Base-by-base conservation (phyloP, 441 rosid species). In the Syzygium malaccense region DNA sequence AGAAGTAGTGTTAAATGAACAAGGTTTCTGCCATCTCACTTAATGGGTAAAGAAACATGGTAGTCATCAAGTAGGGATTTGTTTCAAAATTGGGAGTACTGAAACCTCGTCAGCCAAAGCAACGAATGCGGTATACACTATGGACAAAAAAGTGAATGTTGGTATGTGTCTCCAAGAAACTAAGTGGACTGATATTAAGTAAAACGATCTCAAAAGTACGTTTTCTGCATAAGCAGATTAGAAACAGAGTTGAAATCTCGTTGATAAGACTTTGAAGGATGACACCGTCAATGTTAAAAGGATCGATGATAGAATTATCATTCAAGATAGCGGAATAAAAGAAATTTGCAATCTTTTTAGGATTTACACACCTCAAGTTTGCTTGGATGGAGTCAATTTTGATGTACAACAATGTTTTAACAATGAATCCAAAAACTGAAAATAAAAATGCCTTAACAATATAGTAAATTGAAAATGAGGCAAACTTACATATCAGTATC, bases 401-500 rank as follows among this genome's bases (percentile, higher is more conserved):
- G 83, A 75, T 75, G 51, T 12, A 41, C 54, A 26, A 80, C 78
- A 80, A 54, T 41, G 85, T 26, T 30, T 25, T 37, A 58, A 25
- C 14, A 26, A 85, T 79, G 87, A 64, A 78, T 64, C 55, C 55
- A 37, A 51, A 60, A 85, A 54, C 87, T 15, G 66, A 9, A 85
- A 32, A 87, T 87, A 89, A 33, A 49, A 45, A 86, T 20, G n/a
- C 51, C n/a, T 12, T 12, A 68, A 68, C 20, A 14, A 68, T 33
- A 37, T 75, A 20, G 83, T 23, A 75, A 12, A 37, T 37, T 71
- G 48, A 86, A 66, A 57, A 45, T 20, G 68, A 48, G 48, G 25
- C 49, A 3, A 90, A 92, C 98, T 95, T 93, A 98, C 99, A 90
- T 92, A 86, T 90, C 88, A 88, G 75, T 86, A 90, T 91, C 87